These are phyloP conservation scores for Epichloe glyceriae DNA, from an alignment of 2,329 filamentous ascomycete genomes.

Conservation along the genomic window DNA sequence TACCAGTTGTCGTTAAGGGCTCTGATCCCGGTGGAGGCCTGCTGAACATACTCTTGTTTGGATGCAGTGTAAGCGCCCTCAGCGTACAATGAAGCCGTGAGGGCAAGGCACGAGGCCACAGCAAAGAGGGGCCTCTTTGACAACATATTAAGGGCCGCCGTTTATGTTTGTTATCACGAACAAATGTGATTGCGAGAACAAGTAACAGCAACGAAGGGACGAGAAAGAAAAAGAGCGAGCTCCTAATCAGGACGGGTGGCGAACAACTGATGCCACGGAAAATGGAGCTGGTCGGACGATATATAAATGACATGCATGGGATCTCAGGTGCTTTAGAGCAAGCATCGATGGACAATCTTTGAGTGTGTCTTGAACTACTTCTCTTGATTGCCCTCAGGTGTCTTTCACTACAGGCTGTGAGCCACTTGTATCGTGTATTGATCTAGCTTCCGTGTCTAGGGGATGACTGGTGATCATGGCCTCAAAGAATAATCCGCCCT, in stretches of 20 bases:
- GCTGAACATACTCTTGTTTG: conserved; percentile 17
- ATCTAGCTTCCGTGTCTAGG: neutral
- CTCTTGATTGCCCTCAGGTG: neutral
- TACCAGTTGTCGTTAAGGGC: conserved; percentile 47
- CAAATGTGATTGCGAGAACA: neutral
- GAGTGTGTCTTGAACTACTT: neutral
- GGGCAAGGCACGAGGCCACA: conserved; percentile 1
- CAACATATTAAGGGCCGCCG: neutral
- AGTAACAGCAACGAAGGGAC: neutral
- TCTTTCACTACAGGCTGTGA: neutral
- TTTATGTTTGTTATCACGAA: too few relatives aligned
- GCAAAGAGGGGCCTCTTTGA: neutral
- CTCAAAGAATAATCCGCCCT: neutral
- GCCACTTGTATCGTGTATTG: neutral
- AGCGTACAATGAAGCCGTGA: neutral
- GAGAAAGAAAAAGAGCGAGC: neutral
- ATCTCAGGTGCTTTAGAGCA: neutral
- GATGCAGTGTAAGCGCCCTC: neutral
- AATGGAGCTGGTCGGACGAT: neutral
- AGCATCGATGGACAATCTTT: neutral
- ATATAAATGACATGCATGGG: neutral
- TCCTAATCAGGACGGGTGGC: neutral
- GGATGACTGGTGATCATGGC: neutral
- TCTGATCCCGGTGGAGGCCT: conserved; percentile 21
- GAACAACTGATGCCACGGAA: neutral